Conservation (phyloP, 768 basidiomycete genomes). For the Nevesoporus exiguus region DNA sequence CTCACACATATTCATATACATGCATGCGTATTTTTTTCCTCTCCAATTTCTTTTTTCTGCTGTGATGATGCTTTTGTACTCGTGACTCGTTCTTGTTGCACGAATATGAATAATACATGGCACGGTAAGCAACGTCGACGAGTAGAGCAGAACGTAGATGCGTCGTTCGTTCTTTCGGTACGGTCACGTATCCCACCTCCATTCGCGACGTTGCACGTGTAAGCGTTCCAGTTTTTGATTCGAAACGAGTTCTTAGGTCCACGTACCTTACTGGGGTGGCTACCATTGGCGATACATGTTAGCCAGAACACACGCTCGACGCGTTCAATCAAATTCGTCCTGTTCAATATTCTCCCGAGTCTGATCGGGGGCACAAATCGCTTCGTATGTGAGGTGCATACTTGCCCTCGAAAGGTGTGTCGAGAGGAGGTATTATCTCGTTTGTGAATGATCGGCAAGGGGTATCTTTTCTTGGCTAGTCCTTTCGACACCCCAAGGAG, state of each 20-base stretch:
- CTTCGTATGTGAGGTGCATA: too few relatives aligned
- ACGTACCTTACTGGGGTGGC: not conserved
- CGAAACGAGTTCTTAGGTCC: not conserved
- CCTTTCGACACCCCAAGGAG: not conserved
- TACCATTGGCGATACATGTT: not conserved
- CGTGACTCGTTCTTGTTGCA: not conserved
- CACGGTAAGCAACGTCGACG: too few relatives aligned
- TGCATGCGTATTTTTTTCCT: slow-evolving; percentile 12
- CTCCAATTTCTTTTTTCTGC: not conserved
- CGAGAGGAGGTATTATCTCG: not conserved
- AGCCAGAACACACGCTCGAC: not conserved
- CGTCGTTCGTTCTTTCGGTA: not conserved
- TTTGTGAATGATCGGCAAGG: not conserved
- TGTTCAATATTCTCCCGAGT: not conserved
- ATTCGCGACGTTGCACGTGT: not conserved
- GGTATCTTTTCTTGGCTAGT: not conserved
- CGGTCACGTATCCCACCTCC: not conserved
- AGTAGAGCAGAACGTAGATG: too few relatives aligned
- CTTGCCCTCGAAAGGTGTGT: not conserved
- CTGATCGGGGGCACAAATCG: not conserved
- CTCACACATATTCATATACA: slow-evolving; percentile 11
- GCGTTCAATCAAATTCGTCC: not conserved
- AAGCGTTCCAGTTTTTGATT: not conserved
- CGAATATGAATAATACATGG: not conserved
- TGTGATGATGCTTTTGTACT: not conserved